These are phyloP conservation scores for Zasmidium citrigriseum DNA, from an alignment of 2,329 filamentous ascomycete species.

Conservation along the genomic window DNA sequence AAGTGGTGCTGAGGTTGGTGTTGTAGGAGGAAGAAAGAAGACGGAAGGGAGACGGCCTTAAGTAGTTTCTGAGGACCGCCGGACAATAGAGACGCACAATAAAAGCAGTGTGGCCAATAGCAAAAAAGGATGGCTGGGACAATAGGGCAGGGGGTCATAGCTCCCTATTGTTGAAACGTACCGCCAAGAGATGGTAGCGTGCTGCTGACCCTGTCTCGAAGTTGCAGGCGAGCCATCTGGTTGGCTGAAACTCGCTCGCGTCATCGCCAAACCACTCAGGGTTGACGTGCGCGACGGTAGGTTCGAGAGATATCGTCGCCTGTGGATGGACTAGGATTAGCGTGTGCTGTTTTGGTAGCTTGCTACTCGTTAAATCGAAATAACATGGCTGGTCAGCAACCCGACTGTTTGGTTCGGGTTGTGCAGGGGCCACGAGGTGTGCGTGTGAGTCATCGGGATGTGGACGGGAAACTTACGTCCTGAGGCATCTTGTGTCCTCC, in stretches of 20 bases:
- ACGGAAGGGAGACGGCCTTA: background rate
- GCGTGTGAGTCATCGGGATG: background rate
- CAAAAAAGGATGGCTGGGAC: slow-evolving; percentile 1
- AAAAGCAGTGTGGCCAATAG: background rate
- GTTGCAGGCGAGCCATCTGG: slow-evolving; percentile 9
- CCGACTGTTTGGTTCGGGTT: too few relatives aligned
- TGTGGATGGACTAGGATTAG: slow-evolving; percentile 2
- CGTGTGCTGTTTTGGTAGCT: too few relatives aligned
- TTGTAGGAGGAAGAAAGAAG: background rate
- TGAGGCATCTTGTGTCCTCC: slow-evolving; percentile 4
- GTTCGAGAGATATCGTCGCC: slow-evolving; percentile 16
- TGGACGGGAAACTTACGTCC: slow-evolving; percentile 9
- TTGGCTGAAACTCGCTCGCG: slow-evolving; percentile 2
- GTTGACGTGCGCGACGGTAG: slow-evolving; percentile 11
- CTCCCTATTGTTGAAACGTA: slow-evolving; percentile 9
- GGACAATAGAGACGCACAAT: background rate
- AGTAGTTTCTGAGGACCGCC: background rate
- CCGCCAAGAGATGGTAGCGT: slow-evolving; percentile 5
- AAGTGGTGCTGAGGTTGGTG: background rate
- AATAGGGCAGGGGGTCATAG: background rate
- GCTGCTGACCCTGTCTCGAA: background rate
- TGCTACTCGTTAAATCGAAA: too few relatives aligned
- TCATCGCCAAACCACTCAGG: slow-evolving; percentile 4
- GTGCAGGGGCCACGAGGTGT: too few relatives aligned
- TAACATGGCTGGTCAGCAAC: background rate